A percentile compares a stretch with the other conserved stretches of the same genome.
phyloP scores from a whole-genome alignment of 345 rosid genomes.

The Brassica rapa region DNA sequence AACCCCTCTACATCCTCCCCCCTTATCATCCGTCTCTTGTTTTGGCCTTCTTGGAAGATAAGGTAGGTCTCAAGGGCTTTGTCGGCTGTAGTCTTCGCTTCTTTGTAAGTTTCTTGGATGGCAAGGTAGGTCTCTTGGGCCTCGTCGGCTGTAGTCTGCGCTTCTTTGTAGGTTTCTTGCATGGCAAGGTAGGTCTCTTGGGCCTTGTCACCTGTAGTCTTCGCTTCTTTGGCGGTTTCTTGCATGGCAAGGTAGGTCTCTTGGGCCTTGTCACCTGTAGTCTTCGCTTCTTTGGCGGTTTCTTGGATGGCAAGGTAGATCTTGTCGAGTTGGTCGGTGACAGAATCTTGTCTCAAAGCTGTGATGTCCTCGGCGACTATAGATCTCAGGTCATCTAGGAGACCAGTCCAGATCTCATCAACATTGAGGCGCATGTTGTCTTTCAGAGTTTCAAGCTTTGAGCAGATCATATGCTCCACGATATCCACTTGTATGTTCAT shows the following conservation, averaged over 20 bases:
- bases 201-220: background rate
- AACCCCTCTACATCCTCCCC: constrained; percentile 28
- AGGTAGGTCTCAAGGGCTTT: background rate
- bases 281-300: constrained; percentile 10
- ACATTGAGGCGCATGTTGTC: background rate
- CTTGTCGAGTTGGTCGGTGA: constrained; percentile 1
- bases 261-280: background rate
- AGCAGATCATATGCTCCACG: background rate
- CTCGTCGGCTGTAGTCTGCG: background rate
- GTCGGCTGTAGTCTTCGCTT: background rate
- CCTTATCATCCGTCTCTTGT: constrained; percentile 16
- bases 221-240: constrained; percentile 18
- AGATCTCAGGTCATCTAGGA: constrained; percentile 2
- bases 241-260: constrained; percentile 17
- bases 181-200: constrained; percentile 5
- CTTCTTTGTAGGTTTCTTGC: constrained; percentile 21
- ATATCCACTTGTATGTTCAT: background rate
- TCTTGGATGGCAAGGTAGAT: constrained; percentile 17
- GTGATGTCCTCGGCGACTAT: background rate
- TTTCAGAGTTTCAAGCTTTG: constrained; percentile 12
- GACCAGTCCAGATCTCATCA: constrained; percentile 2
- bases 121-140: background rate
- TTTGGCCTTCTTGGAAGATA: constrained; percentile 10
- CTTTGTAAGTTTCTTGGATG: constrained; percentile 17
- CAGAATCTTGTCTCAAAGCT: background rate